Evolutionary conservation across 2,329 filamentous ascomycete species (phyloP), one percentile per base, ranked within the genome.

Genomic region (Pyrenophora tritici-repentis): DNA sequence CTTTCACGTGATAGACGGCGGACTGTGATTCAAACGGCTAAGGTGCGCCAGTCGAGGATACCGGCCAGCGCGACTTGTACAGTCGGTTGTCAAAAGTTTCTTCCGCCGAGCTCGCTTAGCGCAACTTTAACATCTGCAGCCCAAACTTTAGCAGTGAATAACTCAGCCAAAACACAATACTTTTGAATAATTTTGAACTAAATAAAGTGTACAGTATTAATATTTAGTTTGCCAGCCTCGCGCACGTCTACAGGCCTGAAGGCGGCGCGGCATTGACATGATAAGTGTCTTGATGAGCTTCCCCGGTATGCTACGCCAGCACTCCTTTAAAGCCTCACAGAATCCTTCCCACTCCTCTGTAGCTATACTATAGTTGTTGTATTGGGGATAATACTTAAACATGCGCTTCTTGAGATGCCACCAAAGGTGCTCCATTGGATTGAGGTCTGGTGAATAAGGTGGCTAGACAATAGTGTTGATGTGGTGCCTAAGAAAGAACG

Each of bases 401-500:
- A 65, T 33, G 4, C 26, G 26, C 20, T 49, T 48, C 44, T 62
- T 62, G 13, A 66, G 51, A 0, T 37, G 32, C 34, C 42, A 55
- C 58, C 47, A 67, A 8, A 57, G 18, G 47, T 66, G 51, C 35
- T 67, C 40, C 45, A 65, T 62, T 18, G 55, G 59, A 42, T 65
- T 67, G 16, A 65, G 47, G 38, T 66, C 55, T 9, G 61, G 58
- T 35, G 53, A 63, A 38, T 63, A 63, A 10, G 53, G 52, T 6
- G 55, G 62, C 16, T 36, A 59, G 10, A 61, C 37, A 22, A 62
- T 33, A 9, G 50, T 22, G 26, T 33, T 17, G 42, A 66, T 50
- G 3, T 47, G 34, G 35, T 59, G 42, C 6, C 38, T 22, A 38
- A 53, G 44, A 5, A 67, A 32, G 32, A 13, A 34, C 7, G 20